A percentile compares a stretch with the other conserved stretches of the same genome.
phyloP scores from a whole-genome alignment of 1,284 basidiomycete genomes.

The Uromyces viciae-fabae region DNA sequence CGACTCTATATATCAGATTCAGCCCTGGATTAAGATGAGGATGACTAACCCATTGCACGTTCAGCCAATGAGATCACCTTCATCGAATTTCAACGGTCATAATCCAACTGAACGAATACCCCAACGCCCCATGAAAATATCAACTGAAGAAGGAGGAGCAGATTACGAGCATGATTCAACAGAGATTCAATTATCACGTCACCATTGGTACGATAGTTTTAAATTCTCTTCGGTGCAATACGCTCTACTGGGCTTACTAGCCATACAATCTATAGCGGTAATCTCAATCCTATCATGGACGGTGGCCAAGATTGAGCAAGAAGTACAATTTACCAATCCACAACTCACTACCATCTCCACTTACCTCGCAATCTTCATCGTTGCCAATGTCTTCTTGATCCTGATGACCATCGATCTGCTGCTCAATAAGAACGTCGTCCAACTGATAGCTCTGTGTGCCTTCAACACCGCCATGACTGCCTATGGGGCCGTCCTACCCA shows the following conservation, averaged over 20 bases:
- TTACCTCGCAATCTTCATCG: slow-evolving; percentile 42
- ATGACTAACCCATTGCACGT: too few relatives aligned
- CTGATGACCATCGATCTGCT: slow-evolving; percentile 39
- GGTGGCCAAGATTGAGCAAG: slow-evolving; percentile 27
- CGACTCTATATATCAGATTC: too few relatives aligned
- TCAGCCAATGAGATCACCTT: too few relatives aligned
- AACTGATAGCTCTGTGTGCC: slow-evolving; percentile 36
- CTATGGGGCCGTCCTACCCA: slow-evolving; percentile 41
- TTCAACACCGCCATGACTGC: slow-evolving; percentile 36
- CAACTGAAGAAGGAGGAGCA: too few relatives aligned
- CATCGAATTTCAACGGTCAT: too few relatives aligned
- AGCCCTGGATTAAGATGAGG: too few relatives aligned
- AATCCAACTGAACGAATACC: too few relatives aligned
- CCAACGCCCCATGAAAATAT: too few relatives aligned
- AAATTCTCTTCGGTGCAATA: slow-evolving; percentile 21
- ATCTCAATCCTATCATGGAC: slow-evolving; percentile 38
- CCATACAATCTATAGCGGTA: slow-evolving; percentile 24
- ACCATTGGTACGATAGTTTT: slow-evolving; percentile 14
- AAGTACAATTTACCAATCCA: slow-evolving; percentile 25
- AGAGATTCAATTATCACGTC: too few relatives aligned
- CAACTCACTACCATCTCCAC: slow-evolving; percentile 37
- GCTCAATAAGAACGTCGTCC: slow-evolving; percentile 41
- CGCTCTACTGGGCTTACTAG: slow-evolving; percentile 20
- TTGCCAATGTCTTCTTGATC: slow-evolving; percentile 31
- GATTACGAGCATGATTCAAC: too few relatives aligned